phyloP scores from a whole-genome alignment of 768 basidiomycete species.

The Rhodotorula paludigena region DNA sequence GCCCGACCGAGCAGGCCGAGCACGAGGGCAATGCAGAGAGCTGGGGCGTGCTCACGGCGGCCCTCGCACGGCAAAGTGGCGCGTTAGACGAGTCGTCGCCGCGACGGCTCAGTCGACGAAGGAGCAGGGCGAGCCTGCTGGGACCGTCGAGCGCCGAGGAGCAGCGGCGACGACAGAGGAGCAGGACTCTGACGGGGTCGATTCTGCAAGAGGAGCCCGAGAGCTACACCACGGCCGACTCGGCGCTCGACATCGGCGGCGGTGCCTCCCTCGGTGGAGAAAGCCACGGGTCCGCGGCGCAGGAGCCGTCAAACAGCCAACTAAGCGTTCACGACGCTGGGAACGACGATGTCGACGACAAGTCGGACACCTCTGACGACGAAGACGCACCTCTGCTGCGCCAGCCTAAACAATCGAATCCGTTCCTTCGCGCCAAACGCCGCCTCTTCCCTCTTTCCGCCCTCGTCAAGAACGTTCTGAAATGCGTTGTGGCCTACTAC shows the following conservation, averaged over 20 bases:
- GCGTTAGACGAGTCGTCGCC: not conserved
- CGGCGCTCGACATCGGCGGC: not conserved
- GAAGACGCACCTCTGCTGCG: not conserved
- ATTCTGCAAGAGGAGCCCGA: slow-evolving; percentile 25
- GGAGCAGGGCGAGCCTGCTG: not conserved
- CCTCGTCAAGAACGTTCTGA: slow-evolving; percentile 55
- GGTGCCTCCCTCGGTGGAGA: not conserved
- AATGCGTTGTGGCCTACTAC: slow-evolving; percentile 87
- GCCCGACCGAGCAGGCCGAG: not conserved
- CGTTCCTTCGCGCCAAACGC: not conserved
- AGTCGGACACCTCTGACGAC: not conserved
- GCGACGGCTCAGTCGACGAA: not conserved
- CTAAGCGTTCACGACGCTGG: too few relatives aligned
- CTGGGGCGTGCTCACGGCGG: slow-evolving; percentile 14
- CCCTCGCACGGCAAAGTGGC: not conserved
- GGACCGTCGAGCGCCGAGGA: not conserved
- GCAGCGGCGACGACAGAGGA: too few relatives aligned
- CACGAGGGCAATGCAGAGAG: slow-evolving; percentile 3
- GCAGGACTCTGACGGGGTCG: not conserved
- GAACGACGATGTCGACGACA: not conserved
- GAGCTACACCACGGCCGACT: slow-evolving; percentile 11
- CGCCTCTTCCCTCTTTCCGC: slow-evolving; percentile 12
- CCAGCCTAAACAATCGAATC: not conserved
- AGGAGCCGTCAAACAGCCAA: too few relatives aligned
- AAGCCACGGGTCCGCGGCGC: not conserved